A percentile compares a stretch with the other conserved stretches of the same genome.
phyloP scores from a whole-genome alignment of 1,284 basidiomycete genomes.

The Bjerkandera adusta region DNA sequence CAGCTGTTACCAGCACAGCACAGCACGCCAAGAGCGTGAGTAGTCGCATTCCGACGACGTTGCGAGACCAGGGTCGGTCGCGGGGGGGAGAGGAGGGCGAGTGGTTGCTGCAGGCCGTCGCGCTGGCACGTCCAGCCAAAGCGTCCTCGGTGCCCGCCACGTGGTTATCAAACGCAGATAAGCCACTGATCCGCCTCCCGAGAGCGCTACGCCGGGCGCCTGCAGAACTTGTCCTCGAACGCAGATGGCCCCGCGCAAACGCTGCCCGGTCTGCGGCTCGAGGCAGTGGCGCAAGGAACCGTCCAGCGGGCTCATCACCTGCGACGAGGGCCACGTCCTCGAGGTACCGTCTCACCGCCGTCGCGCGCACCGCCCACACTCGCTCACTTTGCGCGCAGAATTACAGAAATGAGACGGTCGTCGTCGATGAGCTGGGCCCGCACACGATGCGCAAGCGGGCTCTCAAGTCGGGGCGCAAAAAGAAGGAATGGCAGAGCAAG shows the following conservation, averaged over 20 bases:
- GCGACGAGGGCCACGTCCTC: conserved; percentile 77
- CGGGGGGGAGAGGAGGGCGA: background rate
- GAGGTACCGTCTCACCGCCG: conserved; percentile 44
- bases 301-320: conserved; percentile 66
- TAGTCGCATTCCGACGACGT: conserved; percentile 28
- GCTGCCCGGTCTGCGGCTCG: conserved; percentile 71
- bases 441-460: conserved; percentile 62
- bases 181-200: background rate
- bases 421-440: conserved; percentile 54
- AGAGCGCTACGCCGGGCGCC: background rate
- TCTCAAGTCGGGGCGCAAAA: conserved; percentile 51
- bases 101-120: background rate
- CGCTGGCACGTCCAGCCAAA: conserved; percentile 4
- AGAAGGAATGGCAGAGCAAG: conserved; percentile 44
- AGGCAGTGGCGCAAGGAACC: conserved; percentile 79
- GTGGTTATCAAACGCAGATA: conserved; percentile 23
- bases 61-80: background rate
- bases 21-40: conserved; percentile 28
- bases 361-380: background rate
- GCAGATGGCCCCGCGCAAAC: conserved; percentile 52
- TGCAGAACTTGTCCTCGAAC: too few relatives aligned
- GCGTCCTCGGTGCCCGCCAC: conserved; percentile 22
- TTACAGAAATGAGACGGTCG: conserved; percentile 70
- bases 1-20: conserved; percentile 30
- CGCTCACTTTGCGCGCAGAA: conserved; percentile 40